A percentile compares a stretch with the other conserved stretches of the same genome.
Evolutionary conservation across 2,329 filamentous ascomycete genomes (phyloP).

Genomic region (Monosporascus sp.): DNA sequence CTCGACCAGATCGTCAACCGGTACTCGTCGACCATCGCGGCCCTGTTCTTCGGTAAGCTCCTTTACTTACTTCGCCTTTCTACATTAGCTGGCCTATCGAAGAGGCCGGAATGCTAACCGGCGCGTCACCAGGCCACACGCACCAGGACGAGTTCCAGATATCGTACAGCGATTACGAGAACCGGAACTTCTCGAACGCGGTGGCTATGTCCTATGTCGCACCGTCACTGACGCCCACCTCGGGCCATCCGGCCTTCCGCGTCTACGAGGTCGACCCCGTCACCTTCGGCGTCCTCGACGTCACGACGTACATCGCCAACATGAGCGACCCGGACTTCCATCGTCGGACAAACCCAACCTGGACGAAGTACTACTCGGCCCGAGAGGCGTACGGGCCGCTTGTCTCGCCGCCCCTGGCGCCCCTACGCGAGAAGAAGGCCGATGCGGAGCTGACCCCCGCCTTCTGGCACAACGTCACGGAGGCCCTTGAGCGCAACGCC

Average conservation of each 20-base stretch:
- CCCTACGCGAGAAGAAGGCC: conserved; percentile 24
- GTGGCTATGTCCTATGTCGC: conserved; percentile 48
- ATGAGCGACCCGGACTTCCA: conserved; percentile 41
- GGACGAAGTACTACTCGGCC: conserved; percentile 52
- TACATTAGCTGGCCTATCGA: too few relatives aligned
- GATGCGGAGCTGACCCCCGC: conserved; percentile 44
- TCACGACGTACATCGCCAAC: conserved; percentile 50
- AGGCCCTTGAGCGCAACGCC: conserved; percentile 38
- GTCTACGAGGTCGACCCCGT: conserved; percentile 54
- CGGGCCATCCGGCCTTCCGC: conserved; percentile 52
- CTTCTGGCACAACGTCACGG: conserved; percentile 57
- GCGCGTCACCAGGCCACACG: conserved; percentile 37
- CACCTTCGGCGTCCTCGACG: conserved; percentile 51
- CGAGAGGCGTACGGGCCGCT: conserved; percentile 47
- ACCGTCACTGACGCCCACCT: conserved; percentile 50
- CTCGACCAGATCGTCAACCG: conserved; percentile 50
- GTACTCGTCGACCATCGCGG: conserved; percentile 49
- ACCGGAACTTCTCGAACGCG: conserved; percentile 38
- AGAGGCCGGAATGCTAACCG: not conserved
- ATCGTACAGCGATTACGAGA: conserved; percentile 44
- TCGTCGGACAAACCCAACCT: conserved; percentile 38
- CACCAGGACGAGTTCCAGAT: conserved; percentile 54
- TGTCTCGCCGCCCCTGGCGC: conserved; percentile 34
- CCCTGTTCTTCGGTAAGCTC: conserved; percentile 44
- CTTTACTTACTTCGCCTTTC: not conserved